Evolutionary conservation across 441 rosid genomes (phyloP), one percentile per base, ranked within the genome.

Genomic region (Arabidopsis lyrata): DNA sequence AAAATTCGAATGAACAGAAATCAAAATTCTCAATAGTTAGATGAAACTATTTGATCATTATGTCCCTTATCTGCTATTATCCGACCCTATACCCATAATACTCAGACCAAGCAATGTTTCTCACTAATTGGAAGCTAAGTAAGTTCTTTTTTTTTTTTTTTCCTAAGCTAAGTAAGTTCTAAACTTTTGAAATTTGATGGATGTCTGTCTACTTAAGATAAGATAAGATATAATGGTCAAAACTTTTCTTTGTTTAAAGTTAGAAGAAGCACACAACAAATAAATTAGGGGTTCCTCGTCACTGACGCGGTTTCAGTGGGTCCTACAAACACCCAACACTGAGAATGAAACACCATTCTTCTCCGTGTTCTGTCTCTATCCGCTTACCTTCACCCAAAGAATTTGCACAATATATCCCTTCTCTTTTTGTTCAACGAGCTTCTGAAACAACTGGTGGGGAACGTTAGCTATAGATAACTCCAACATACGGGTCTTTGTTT

Each of bases 251-350:
- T 39, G 5, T 11, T 39, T 39, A 3, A 35, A 9, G 8, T 35
- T 35, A 29, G 31, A 29, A 29, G 38, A 35, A 35, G 38, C 38
- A 35, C 38, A 29, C 31, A 29, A 35, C 38, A 35, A 4, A 31
- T 31, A 39, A 55, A 50, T 31, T 20, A 6, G 47, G 63, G 66
- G 57, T 3, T 22, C 63, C 18, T 58, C 80, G 76, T 77, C 80
- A 77, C 52, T 57, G 15, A 77, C 80, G 80, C 80, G 80, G 80
- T 77, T 77, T 77, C 8, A 36, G 13, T 11, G 60, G 80, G 63
- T 2, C 80, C 76, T 72, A 71, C 74, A 39, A 39, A 36, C 59
- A 66, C 31, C 54, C 36, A 74, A 73, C 36, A 64, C 14, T 49
- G 67, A 35, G 63, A 38, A 34, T 8, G 60, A 68, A 56, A 63